A percentile compares a stretch with the other conserved stretches of the same genome.
phyloP scores from a whole-genome alignment of 768 basidiomycete species.

The Agaricus blazei region DNA sequence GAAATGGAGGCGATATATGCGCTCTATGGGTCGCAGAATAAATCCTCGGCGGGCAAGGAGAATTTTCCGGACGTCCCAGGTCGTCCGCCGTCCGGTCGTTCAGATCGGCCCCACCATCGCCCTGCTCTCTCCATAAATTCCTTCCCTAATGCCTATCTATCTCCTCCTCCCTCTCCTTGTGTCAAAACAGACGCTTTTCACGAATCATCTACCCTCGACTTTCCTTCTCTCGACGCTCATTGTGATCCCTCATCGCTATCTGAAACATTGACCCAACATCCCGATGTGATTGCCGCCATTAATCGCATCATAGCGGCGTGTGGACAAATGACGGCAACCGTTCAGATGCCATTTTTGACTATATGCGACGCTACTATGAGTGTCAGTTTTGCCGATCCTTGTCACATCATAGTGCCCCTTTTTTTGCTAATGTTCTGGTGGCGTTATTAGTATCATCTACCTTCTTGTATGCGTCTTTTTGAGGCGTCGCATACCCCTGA shows the following conservation, averaged over 20 bases:
- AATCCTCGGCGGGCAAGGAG: constrained; percentile 12
- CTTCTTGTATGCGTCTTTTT: constrained; percentile 67
- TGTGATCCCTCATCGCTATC: constrained; percentile 39
- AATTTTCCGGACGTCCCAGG: constrained; percentile 4
- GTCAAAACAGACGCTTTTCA: constrained; percentile 13
- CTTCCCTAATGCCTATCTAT: constrained; percentile 23
- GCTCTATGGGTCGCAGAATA: constrained; percentile 15
- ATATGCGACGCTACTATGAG: constrained; percentile 70
- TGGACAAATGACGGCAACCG: constrained; percentile 59
- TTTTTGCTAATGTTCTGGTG: constrained; percentile 3
- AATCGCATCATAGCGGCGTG: constrained; percentile 64
- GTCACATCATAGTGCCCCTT: not conserved
- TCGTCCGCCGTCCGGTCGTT: not conserved
- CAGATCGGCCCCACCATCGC: not conserved
- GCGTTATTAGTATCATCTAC: constrained; percentile 59
- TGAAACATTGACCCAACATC: constrained; percentile 56
- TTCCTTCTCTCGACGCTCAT: constrained; percentile 51
- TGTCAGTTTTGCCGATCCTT: constrained; percentile 33
- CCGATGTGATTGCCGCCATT: constrained; percentile 54
- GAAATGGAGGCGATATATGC: constrained; percentile 62
- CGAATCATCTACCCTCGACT: constrained; percentile 33
- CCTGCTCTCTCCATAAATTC: constrained; percentile 5
- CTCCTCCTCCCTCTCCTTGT: constrained; percentile 29
- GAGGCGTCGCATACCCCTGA: constrained; percentile 71
- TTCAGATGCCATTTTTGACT: constrained; percentile 65